Evolutionary conservation across 75 land plant species (phyloP).

Genomic region (Sequoiadendron giganteum): DNA sequence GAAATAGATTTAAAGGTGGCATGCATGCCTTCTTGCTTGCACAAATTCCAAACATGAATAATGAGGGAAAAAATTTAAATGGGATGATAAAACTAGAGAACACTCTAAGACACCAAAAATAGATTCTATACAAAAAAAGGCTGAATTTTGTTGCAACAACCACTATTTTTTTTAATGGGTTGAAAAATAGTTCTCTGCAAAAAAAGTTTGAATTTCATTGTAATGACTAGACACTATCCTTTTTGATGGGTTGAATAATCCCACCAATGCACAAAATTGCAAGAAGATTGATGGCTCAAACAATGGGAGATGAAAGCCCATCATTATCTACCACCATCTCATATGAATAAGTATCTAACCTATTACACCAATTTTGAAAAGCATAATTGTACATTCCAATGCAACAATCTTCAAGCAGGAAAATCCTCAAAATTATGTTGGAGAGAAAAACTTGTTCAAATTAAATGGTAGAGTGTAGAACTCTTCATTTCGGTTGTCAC

Average conservation of each 20-base stretch:
- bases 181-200: background rate
- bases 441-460: slow-evolving; percentile 86
- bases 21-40: slow-evolving; percentile 4
- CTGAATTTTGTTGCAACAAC: background rate
- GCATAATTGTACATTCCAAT: slow-evolving; percentile 8
- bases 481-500: slow-evolving; percentile 88
- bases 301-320: background rate
- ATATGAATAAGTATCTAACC: background rate
- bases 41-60: background rate
- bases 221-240: background rate
- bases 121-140: background rate
- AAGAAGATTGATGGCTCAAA: slow-evolving; percentile 2
- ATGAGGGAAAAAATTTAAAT: background rate
- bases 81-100: no score
- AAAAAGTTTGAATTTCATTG: background rate
- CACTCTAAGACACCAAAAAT: background rate
- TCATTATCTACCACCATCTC: background rate
- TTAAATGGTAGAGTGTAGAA: no score
- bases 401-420: background rate
- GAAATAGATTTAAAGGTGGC: background rate
- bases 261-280: background rate
- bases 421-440: slow-evolving; percentile 30
- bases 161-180: background rate
- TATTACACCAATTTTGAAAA: background rate
- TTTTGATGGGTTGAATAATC: background rate